Conservation (phyloP, 176 grass and related monocot species). For the Aechmea fasciata region DNA sequence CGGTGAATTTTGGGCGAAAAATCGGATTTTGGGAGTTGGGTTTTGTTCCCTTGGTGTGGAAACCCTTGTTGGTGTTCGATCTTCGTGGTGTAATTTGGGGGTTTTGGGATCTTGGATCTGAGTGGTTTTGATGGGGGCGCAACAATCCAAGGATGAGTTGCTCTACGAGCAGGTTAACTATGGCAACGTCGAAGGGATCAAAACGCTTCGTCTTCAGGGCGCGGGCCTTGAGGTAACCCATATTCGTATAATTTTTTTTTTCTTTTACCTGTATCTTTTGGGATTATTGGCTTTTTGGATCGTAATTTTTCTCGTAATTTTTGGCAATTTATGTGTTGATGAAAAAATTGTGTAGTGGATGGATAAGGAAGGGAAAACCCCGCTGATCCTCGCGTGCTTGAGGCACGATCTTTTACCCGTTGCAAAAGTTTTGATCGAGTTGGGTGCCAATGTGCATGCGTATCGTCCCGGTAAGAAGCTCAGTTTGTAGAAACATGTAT, state of each 20-base stretch:
- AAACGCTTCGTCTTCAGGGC: constrained; percentile 43
- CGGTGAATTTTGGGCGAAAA: neutral
- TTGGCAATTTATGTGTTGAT: neutral
- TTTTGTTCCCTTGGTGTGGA: neutral
- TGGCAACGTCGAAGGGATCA: constrained; percentile 74
- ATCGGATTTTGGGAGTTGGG: neutral
- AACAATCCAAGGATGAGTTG: constrained; percentile 84
- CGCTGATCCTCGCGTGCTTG: constrained; percentile 72
- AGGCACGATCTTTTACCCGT: constrained; percentile 64
- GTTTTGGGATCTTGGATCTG: neutral
- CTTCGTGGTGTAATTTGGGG: neutral
- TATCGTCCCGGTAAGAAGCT: constrained; percentile 58
- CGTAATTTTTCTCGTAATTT: constrained; percentile 3
- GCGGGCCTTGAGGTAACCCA: constrained; percentile 56
- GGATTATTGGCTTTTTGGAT: neutral
- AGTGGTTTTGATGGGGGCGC: constrained; percentile 52
- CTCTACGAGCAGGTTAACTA: constrained; percentile 87
- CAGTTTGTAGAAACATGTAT: neutral
- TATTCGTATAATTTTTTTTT: neutral
- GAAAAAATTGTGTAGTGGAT: constrained; percentile 51
- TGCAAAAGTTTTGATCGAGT: constrained; percentile 47
- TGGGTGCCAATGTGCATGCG: constrained; percentile 80
- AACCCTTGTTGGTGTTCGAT: neutral
- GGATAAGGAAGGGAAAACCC: constrained; percentile 90
- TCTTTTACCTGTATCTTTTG: neutral